Percentiles rank a stretch among this genome's conserved stretches.
Conservation (phyloP, 345 rosid genomes). For the Lumnitzera littorea region DNA sequence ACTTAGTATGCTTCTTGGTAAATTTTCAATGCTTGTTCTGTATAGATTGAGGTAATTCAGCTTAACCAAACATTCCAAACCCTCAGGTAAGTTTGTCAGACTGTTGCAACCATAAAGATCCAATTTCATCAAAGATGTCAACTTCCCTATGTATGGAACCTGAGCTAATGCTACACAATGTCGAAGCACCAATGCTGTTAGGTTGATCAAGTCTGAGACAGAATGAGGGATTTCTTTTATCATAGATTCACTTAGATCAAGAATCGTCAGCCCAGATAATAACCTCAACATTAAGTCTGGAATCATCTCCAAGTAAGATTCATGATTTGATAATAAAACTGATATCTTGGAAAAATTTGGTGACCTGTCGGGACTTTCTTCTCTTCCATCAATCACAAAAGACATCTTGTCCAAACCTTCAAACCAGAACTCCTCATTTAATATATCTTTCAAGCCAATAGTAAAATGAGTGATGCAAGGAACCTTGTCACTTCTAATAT, state of each 20-base stretch:
- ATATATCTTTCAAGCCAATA: neutral
- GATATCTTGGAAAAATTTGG: slow-evolving; percentile 11
- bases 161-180: accelerated
- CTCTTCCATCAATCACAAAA: neutral
- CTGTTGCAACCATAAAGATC: slow-evolving; percentile 2
- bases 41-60: slow-evolving; percentile 13
- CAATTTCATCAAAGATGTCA: slow-evolving; percentile 8
- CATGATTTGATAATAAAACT: neutral
- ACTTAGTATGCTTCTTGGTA: slow-evolving; percentile 3
- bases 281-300: slow-evolving; percentile 1
- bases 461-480: slow-evolving; percentile 9
- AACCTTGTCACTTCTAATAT: neutral
- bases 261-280: neutral
- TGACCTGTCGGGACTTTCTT: neutral
- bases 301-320: neutral
- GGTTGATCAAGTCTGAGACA: slow-evolving; percentile 8
- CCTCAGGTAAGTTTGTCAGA: slow-evolving; percentile 13
- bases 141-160: slow-evolving; percentile 17
- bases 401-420: slow-evolving; percentile 15
- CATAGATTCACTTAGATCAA: neutral
- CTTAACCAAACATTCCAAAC: slow-evolving; percentile 13
- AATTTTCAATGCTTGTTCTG: neutral
- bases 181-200: slow-evolving; percentile 10
- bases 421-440: slow-evolving; percentile 6
- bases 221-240: slow-evolving; percentile 15